Conservation (phyloP, 441 rosid genomes). For the Syzygium malaccense region DNA sequence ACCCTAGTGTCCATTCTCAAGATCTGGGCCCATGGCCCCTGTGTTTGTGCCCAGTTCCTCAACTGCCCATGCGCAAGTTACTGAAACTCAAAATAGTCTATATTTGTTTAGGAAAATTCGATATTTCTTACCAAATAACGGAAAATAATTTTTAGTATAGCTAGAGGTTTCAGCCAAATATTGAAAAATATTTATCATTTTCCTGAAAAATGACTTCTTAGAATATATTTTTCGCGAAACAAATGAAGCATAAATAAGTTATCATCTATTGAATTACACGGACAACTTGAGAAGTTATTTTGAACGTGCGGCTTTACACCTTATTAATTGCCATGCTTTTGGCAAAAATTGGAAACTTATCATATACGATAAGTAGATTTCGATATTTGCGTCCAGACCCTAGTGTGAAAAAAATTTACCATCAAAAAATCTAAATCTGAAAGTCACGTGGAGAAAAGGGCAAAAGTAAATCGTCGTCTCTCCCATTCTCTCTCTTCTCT, state of each 20-base stretch:
- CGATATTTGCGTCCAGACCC: not conserved
- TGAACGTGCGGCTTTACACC: not conserved
- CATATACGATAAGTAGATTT: not conserved
- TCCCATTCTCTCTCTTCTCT: not conserved
- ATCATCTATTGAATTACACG: not conserved
- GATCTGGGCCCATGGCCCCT: no score
- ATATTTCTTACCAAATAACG: no score
- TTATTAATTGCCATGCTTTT: not conserved
- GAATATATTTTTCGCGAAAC: no score
- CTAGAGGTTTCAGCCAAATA: no score
- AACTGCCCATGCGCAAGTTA: no score
- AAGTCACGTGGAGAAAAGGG: not conserved
- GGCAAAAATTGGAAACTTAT: not conserved
- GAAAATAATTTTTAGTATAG: no score
- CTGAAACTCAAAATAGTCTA: no score
- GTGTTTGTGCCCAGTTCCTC: no score
- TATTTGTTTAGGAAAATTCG: no score
- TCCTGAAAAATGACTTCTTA: no score
- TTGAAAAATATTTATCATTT: no score
- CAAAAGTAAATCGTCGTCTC: not conserved
- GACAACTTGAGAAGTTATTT: not conserved
- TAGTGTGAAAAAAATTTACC: not conserved
- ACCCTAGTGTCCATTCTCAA: no score
- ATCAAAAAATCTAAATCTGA: not conserved
- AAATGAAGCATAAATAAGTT: not conserved